A percentile compares a stretch with the other conserved stretches of the same genome.
phyloP scores from a whole-genome alignment of 108 stramenopile species.

The Craspedostauros australis region DNA sequence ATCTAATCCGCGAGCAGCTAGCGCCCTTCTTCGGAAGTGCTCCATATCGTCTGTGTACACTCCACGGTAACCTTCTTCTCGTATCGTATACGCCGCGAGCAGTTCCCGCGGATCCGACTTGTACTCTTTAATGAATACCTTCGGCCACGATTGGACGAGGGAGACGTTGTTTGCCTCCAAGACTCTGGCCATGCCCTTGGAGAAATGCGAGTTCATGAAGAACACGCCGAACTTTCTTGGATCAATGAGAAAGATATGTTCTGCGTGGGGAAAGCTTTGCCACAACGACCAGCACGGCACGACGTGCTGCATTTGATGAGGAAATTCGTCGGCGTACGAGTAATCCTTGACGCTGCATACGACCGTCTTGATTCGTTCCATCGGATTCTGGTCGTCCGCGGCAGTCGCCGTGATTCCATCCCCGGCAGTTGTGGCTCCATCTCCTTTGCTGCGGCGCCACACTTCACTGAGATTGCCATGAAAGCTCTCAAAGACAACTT shows the following conservation, averaged over 20 bases:
- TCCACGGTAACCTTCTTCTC: no score
- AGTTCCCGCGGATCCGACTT: not conserved
- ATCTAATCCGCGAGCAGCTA: no score
- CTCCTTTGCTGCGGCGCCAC: no score
- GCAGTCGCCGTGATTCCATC: no score
- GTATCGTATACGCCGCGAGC: not conserved
- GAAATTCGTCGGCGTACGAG: constrained; percentile 10
- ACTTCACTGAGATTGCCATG: no score
- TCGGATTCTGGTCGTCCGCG: no score
- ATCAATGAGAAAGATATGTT: constrained; percentile 1
- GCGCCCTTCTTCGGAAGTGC: no score
- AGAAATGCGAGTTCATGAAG: no score
- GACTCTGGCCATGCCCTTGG: constrained; percentile 7
- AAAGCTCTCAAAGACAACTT: no score
- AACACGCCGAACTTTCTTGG: constrained; percentile 2
- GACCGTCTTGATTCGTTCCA: no score
- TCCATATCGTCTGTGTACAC: no score
- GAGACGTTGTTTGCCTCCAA: constrained; percentile 1
- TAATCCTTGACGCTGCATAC: constrained; percentile 16
- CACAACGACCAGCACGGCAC: constrained; percentile 22
- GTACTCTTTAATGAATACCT: not conserved
- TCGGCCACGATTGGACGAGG: not conserved
- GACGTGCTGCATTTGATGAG: constrained; percentile 23
- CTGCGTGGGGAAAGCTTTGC: constrained; percentile 6
- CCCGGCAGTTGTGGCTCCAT: no score